Percentiles rank a stretch among this genome's conserved stretches.
Evolutionary conservation across 2,329 filamentous ascomycete species (phyloP).

Genomic region (Rhynchosporium graminicola): DNA sequence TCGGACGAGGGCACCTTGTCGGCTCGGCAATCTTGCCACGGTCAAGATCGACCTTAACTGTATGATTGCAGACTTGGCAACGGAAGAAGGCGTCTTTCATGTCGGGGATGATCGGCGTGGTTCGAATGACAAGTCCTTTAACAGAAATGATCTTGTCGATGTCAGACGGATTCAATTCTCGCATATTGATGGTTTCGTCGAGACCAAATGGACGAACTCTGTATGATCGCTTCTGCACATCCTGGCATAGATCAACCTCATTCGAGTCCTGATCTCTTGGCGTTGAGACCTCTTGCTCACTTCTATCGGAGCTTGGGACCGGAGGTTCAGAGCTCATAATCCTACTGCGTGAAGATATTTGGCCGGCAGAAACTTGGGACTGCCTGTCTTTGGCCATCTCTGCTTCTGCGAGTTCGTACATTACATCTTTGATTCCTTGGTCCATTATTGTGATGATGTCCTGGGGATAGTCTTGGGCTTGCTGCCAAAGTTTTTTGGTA

Average conservation of each 20-base stretch:
- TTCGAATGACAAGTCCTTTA: conserved; percentile 93
- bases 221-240: conserved; percentile 81
- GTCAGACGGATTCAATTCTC: conserved; percentile 90
- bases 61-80: conserved; percentile 90
- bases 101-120: conserved; percentile 94
- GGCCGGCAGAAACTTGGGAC: conserved; percentile 56
- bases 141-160: conserved; percentile 96
- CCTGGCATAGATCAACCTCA: conserved; percentile 66
- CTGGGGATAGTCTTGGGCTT: conserved; percentile 89
- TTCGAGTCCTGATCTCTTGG: conserved; percentile 48
- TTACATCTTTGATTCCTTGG: conserved; percentile 87
- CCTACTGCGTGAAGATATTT: conserved; percentile 47
- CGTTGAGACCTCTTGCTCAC: conserved; percentile 50
- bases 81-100: conserved; percentile 99
- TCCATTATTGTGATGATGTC: conserved; percentile 98
- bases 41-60: conserved; percentile 86
- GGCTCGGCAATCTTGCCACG: conserved; percentile 96
- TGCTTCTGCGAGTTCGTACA: conserved; percentile 83
- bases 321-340: conserved; percentile 72
- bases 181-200: conserved; percentile 83
- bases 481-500: conserved; percentile 92
- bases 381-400: conserved; percentile 70
- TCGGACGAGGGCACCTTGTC: conserved; percentile 79
- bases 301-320: conserved; percentile 77
- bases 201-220: conserved; percentile 88